Percentiles rank a stretch among this genome's conserved stretches.
phyloP scores from a whole-genome alignment of 2,329 filamentous ascomycete genomes.

The Cryphonectria radicalis region DNA sequence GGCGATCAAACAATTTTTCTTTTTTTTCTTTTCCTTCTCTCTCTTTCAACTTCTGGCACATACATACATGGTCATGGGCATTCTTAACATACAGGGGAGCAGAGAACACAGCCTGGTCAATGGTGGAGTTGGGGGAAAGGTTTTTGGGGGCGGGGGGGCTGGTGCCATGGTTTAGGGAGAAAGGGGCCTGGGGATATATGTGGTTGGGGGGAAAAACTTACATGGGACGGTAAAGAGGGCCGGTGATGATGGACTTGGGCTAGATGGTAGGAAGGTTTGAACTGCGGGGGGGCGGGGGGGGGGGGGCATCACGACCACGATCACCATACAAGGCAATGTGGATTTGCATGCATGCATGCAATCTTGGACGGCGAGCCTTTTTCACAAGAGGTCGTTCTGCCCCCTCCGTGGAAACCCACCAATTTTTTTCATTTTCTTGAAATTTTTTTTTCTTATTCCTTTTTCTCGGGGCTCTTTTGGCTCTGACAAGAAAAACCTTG shows the following conservation, averaged over 20 bases:
- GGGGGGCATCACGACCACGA: background rate
- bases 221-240: background rate
- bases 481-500: background rate
- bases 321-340: background rate
- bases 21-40: background rate
- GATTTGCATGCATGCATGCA: background rate
- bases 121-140: background rate
- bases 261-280: background rate
- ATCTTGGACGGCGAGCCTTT: background rate
- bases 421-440: background rate
- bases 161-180: background rate
- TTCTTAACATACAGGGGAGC: constrained; percentile 1
- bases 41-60: background rate
- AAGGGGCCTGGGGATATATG: background rate
- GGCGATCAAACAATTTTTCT: background rate
- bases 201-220: too few species aligned
- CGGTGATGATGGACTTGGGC: background rate
- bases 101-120: background rate
- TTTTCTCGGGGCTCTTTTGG: background rate
- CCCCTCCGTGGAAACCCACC: background rate
- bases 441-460: background rate
- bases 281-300: background rate
- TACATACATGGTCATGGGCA: background rate
- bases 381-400: background rate
- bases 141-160: background rate